Base-by-base conservation (phyloP, 352 stramenopile genomes). In the Phytopythium boreale region DNA sequence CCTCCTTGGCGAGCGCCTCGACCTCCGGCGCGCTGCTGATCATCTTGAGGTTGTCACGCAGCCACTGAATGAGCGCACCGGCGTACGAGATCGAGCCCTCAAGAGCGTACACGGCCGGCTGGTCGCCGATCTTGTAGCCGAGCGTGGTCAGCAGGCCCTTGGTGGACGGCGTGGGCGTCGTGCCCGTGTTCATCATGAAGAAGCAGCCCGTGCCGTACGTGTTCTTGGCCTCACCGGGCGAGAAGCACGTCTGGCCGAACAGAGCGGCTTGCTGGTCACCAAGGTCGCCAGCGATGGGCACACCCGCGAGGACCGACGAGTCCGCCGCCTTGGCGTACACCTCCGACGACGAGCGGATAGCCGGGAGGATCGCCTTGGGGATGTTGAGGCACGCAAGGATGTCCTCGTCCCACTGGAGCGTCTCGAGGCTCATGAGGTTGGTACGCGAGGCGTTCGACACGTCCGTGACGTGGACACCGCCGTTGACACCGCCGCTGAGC, bases 181-280 rank as follows among this genome's bases (percentile, higher is more conserved):
- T 88, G 50, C 97, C 97, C 17, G 97, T 99, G 83, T 99, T 99
- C 93, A 99, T 99, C 84, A 99, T 96, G 62, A 99, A 92, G 76
- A 99, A 99, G 66, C 97, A 97, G 44, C 97, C 98, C 46, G 98
- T 99, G 43, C 98, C 98, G 80, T 99, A 99, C 37, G 98, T 99
- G 77, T 97, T 98, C 77, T 99, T 99, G 51, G 96, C 96, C 68
- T 98, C 84, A 34, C 97, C 97, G 0, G 82, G 75, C 39, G 82
- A 76, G 78, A 99, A 99, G 67, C 96, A 99, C 50, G 89, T 93
- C 80, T 99, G 97, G 50, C 97, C 97, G 65, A 99, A 99, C 31
- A 99, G 74, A 34, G 97, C 97, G 2, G 97, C 96, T 67, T 99
- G 93, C 75, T 99, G 97, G 81, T 99, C 96, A 15, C 97, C 97